Evolutionary conservation across 129 eudicot species (phyloP).

Genomic region (Oenanthe sinensis): DNA sequence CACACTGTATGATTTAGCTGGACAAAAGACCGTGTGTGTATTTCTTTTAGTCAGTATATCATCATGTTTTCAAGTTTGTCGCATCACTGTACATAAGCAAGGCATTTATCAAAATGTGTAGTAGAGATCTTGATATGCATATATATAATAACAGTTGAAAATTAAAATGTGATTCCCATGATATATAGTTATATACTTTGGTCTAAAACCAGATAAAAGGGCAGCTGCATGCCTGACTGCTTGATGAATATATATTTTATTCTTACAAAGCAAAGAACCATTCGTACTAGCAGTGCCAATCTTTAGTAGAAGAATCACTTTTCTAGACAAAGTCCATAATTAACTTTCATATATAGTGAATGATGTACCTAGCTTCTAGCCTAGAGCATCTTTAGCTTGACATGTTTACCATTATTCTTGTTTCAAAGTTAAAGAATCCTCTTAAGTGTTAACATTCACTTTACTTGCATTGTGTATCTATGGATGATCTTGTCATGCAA

Average conservation of each 20-base stretch:
- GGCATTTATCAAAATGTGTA: not conserved
- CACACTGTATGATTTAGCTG: not conserved
- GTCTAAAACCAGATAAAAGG: not conserved
- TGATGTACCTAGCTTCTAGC: not conserved
- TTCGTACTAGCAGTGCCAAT: not conserved
- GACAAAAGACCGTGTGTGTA: not conserved
- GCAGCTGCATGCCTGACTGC: not conserved
- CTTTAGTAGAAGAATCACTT: constrained; percentile 9
- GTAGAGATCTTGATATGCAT: not conserved
- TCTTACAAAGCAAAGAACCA: not conserved
- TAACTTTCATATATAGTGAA: not conserved
- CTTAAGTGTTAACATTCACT: not conserved
- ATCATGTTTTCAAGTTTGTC: not conserved
- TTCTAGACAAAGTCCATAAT: constrained; percentile 1
- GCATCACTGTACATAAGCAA: not conserved
- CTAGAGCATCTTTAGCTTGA: constrained; percentile 2
- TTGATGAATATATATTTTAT: not conserved
- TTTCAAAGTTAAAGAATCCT: constrained; percentile 6
- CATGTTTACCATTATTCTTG: constrained; percentile 5
- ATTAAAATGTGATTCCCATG: not conserved
- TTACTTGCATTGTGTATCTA: not conserved
- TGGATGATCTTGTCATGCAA: not conserved
- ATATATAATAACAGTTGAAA: not conserved
- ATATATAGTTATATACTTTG: not conserved
- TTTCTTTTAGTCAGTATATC: not conserved